These are phyloP conservation scores for Zygotorulaspora mrakii DNA, from an alignment of 1,139 yeast species.

Conservation along the genomic window DNA sequence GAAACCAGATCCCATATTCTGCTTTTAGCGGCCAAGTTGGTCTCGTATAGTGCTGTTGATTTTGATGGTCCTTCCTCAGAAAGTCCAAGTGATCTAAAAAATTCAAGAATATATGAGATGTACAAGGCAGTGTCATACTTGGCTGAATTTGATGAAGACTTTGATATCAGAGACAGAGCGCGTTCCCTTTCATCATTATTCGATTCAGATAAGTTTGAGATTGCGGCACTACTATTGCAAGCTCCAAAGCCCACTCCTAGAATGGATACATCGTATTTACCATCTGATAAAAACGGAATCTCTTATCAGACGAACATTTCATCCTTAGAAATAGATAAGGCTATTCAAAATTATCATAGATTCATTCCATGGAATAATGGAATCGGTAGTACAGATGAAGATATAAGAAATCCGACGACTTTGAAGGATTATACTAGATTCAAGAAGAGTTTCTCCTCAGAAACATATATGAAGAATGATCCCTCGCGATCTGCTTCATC, in stretches of 20 bases:
- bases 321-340: constrained; percentile 19
- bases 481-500: constrained; percentile 3
- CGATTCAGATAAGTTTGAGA: constrained; percentile 43
- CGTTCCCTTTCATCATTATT: constrained; percentile 59
- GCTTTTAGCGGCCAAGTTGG: constrained; percentile 68
- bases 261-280: neutral
- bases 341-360: constrained; percentile 14
- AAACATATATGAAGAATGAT: constrained; percentile 17
- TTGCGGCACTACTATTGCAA: constrained; percentile 75
- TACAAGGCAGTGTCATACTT: constrained; percentile 61
- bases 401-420: constrained; percentile 26
- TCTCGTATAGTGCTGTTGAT: constrained; percentile 50
- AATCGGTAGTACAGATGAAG: constrained; percentile 11
- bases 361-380: constrained; percentile 19
- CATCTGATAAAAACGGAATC: neutral
- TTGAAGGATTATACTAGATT: constrained; percentile 32
- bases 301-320: constrained; percentile 3
- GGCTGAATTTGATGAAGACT: constrained; percentile 68
- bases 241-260: constrained; percentile 72
- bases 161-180: constrained; percentile 83
- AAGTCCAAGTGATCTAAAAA: constrained; percentile 34
- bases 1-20: constrained; percentile 68
- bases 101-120: constrained; percentile 49
- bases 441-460: constrained; percentile 34
- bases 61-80: constrained; percentile 33